A percentile compares a stretch with the other conserved stretches of the same genome.
Evolutionary conservation across 1,284 basidiomycete genomes (phyloP).

Genomic region (Marasmius fiardii): DNA sequence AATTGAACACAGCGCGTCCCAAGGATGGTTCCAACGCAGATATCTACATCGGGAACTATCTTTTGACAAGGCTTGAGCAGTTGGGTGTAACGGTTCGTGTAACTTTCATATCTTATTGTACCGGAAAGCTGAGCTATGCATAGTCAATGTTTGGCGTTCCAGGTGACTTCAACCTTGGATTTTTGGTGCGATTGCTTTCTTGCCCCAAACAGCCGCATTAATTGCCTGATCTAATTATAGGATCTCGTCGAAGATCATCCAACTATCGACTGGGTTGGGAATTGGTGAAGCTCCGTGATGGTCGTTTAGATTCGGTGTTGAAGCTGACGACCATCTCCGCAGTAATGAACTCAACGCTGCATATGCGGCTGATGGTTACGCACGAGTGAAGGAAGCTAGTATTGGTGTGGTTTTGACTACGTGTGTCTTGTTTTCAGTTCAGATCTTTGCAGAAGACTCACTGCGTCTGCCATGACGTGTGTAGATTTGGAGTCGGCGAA

Average conservation of each 20-base stretch:
- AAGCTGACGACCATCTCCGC: not conserved
- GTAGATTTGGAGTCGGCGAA: conserved; percentile 90
- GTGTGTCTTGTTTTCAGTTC: conserved; percentile 30
- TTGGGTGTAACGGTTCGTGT: conserved; percentile 60
- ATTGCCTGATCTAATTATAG: conserved; percentile 33
- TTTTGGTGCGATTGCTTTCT: conserved; percentile 43
- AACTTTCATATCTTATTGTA: not conserved
- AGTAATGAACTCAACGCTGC: conserved; percentile 87
- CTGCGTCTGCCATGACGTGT: conserved; percentile 11
- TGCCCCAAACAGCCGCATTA: not conserved
- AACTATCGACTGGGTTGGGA: conserved; percentile 85
- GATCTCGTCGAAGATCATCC: conserved; percentile 86
- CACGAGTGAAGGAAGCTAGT: conserved; percentile 74
- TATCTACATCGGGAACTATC: conserved; percentile 66
- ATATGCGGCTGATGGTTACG: conserved; percentile 95
- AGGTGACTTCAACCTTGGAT: conserved; percentile 90
- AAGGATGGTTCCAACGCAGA: conserved; percentile 35
- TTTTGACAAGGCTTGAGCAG: conserved; percentile 69
- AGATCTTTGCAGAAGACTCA: not conserved
- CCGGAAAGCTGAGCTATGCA: conserved; percentile 14
- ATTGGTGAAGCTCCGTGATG: conserved; percentile 68
- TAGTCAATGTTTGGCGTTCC: conserved; percentile 85
- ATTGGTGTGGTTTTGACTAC: conserved; percentile 79
- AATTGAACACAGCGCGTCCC: conserved; percentile 43
- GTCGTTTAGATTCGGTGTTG: too few species aligned